Percentiles rank a stretch among this genome's conserved stretches.
These are phyloP conservation scores for Alternaria atra DNA, from an alignment of 2,329 filamentous ascomycete genomes.

Conservation along the genomic window DNA sequence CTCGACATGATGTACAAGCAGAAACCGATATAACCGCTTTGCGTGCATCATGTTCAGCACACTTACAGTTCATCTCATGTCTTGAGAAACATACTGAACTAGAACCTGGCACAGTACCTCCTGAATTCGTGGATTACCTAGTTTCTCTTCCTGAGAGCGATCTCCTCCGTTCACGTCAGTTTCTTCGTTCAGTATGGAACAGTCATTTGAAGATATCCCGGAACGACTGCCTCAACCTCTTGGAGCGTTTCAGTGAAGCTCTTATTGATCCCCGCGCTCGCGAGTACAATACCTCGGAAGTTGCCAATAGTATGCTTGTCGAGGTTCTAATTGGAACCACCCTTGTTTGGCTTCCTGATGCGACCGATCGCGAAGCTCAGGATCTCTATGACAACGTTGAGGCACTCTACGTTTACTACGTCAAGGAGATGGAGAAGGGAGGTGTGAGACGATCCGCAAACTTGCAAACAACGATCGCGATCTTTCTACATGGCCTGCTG, in stretches of 20 bases:
- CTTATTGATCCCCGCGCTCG: conserved; percentile 46
- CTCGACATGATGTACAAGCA: conserved; percentile 57
- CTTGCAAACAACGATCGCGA: conserved; percentile 72
- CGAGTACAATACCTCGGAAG: conserved; percentile 50
- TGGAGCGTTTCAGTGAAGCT: conserved; percentile 43
- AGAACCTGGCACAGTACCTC: conserved; percentile 30
- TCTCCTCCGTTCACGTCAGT: conserved; percentile 40
- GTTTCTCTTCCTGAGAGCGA: conserved; percentile 39
- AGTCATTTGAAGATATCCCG: conserved; percentile 33
- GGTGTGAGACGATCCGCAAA: conserved; percentile 72
- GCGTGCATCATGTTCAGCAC: conserved; percentile 41
- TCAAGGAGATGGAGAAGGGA: conserved; percentile 71
- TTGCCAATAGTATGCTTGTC: conserved; percentile 49
- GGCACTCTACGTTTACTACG: conserved; percentile 82
- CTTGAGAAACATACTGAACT: conserved; percentile 19
- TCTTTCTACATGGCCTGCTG: conserved; percentile 75
- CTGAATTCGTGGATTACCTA: conserved; percentile 40
- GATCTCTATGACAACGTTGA: conserved; percentile 70
- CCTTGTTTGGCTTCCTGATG: conserved; percentile 33
- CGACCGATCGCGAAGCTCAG: conserved; percentile 37
- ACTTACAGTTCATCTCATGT: conserved; percentile 40
- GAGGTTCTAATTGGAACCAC: conserved; percentile 44
- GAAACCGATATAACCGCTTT: conserved; percentile 38
- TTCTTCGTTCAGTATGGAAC: conserved; percentile 38
- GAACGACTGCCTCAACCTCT: conserved; percentile 37